These are phyloP conservation scores for Russula sp. DNA, from an alignment of 768 basidiomycete species.

Conservation along the genomic window DNA sequence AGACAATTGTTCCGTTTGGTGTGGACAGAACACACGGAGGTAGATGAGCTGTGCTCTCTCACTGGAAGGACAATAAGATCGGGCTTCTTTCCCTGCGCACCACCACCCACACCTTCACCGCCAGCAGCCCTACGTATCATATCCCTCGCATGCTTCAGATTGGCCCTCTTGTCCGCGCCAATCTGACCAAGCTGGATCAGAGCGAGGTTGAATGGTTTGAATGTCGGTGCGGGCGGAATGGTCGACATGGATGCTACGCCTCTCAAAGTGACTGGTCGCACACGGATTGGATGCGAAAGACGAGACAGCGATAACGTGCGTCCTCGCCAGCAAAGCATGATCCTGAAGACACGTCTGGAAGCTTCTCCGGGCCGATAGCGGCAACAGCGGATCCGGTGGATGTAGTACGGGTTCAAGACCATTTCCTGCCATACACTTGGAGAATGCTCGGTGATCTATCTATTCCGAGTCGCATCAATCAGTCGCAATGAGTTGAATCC, in stretches of 20 bases:
- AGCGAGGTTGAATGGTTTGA: slow-evolving; percentile 80
- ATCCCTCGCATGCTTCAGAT: slow-evolving; percentile 77
- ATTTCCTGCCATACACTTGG: no score
- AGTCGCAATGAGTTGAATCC: no score
- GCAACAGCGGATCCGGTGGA: no score
- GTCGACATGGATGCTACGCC: slow-evolving; percentile 11
- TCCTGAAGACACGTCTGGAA: background rate
- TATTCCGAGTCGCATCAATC: no score
- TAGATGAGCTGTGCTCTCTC: slow-evolving; percentile 32
- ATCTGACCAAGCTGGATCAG: slow-evolving; percentile 86
- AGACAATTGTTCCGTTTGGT: slow-evolving; percentile 33
- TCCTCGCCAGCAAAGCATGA: slow-evolving; percentile 14
- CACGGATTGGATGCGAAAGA: background rate
- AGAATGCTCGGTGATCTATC: no score
- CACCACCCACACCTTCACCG: slow-evolving; percentile 31
- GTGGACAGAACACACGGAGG: background rate
- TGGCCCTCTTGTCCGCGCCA: slow-evolving; percentile 66
- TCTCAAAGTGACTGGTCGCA: background rate
- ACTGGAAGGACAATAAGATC: slow-evolving; percentile 85
- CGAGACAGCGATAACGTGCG: background rate
- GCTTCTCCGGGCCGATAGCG: background rate
- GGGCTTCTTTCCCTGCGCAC: slow-evolving; percentile 57
- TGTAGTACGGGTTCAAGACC: no score
- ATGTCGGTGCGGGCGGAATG: slow-evolving; percentile 36
- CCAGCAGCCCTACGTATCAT: slow-evolving; percentile 72